Evolutionary conservation across 768 basidiomycete genomes (phyloP).

Genomic region (Termitomyces sp.): DNA sequence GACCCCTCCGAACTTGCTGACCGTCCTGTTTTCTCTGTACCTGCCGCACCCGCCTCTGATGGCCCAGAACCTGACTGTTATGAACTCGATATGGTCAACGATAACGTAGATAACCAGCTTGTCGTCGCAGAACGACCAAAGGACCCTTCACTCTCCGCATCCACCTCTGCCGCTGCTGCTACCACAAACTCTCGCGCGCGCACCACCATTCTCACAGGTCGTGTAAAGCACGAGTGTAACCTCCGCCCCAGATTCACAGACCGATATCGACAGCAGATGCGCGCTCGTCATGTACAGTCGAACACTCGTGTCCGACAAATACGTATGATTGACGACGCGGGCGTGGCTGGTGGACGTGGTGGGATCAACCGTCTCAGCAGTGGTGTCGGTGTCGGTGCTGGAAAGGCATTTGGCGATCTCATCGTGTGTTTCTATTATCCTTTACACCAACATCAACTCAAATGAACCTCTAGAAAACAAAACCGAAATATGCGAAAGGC

Average conservation of each 20-base stretch:
- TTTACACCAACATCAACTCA: slow-evolving; percentile 2
- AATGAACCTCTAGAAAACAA: slow-evolving; percentile 53
- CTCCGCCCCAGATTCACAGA: slow-evolving; percentile 66
- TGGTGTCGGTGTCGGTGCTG: slow-evolving; percentile 60
- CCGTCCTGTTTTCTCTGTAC: slow-evolving; percentile 34
- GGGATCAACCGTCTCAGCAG: slow-evolving; percentile 77
- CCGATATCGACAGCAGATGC: slow-evolving; percentile 69
- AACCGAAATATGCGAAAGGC: slow-evolving; percentile 64
- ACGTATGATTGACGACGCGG: slow-evolving; percentile 71
- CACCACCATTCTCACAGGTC: slow-evolving; percentile 75
- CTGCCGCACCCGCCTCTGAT: slow-evolving; percentile 27
- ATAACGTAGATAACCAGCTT: slow-evolving; percentile 79
- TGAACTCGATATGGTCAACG: slow-evolving; percentile 86
- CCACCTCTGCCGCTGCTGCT: slow-evolving; percentile 33
- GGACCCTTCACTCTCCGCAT: slow-evolving; percentile 39
- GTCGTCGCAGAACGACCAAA: slow-evolving; percentile 83
- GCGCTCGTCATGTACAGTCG: slow-evolving; percentile 59
- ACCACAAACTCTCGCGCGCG: slow-evolving; percentile 58
- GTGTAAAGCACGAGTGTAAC: slow-evolving; percentile 79
- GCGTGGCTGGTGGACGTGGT: slow-evolving; percentile 64
- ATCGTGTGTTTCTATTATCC: slow-evolving; percentile 44
- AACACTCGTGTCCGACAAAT: slow-evolving; percentile 68
- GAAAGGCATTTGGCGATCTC: slow-evolving; percentile 58
- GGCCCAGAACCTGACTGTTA: slow-evolving; percentile 64
- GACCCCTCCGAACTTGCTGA: slow-evolving; percentile 15